These are phyloP conservation scores for Fusarium armeniacum DNA, from an alignment of 2,329 filamentous ascomycete species.

Conservation along the genomic window DNA sequence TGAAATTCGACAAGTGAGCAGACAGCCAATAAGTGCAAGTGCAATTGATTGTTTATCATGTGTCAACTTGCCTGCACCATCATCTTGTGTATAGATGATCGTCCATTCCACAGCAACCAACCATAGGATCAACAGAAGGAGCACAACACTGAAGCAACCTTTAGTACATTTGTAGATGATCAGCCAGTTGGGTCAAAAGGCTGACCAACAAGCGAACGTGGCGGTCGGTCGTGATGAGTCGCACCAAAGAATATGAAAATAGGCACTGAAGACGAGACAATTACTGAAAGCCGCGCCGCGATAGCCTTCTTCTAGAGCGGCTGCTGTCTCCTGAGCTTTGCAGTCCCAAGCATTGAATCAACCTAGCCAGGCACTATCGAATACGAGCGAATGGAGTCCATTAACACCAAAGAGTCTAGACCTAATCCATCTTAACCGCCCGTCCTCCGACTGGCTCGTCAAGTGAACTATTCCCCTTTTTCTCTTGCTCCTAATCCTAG, in stretches of 20 bases:
- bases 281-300: slow-evolving; percentile 7
- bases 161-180: slow-evolving; percentile 4
- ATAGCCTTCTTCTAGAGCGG: slow-evolving; percentile 14
- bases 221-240: slow-evolving; percentile 13
- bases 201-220: slow-evolving; percentile 23
- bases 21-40: slow-evolving; percentile 12
- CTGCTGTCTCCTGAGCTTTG: slow-evolving; percentile 33
- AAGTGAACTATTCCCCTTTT: slow-evolving; percentile 37
- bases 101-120: slow-evolving; percentile 30
- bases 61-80: slow-evolving; percentile 8
- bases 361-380: slow-evolving; percentile 20
- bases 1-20: not conserved
- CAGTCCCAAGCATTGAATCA: slow-evolving; percentile 10
- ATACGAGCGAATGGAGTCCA: slow-evolving; percentile 28
- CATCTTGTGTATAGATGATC: slow-evolving; percentile 11
- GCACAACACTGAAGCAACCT: slow-evolving; percentile 1
- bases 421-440: slow-evolving; percentile 35
- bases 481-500: slow-evolving; percentile 28
- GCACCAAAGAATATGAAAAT: slow-evolving; percentile 3
- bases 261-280: slow-evolving; percentile 15
- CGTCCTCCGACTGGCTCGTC: slow-evolving; percentile 7
- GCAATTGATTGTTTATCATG: slow-evolving; percentile 13
- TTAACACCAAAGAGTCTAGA: slow-evolving; percentile 19
- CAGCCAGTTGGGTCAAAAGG: slow-evolving; percentile 2
- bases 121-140: slow-evolving; percentile 9